Conservation (phyloP, 306 rosid genomes). For the Vigna reflexopilosa region DNA sequence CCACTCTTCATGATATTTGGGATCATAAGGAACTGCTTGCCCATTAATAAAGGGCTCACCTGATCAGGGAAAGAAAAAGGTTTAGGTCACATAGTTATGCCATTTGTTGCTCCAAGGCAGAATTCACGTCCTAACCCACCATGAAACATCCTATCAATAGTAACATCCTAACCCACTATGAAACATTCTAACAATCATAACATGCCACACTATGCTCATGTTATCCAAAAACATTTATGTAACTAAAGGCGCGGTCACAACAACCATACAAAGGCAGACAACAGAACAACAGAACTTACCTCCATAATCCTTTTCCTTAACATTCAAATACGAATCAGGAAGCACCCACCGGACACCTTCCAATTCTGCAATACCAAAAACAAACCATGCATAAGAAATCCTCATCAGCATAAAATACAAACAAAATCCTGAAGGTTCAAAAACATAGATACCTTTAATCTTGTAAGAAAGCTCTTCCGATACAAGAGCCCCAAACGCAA, state of each 20-base stretch:
- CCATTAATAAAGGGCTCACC: slow-evolving; percentile 98
- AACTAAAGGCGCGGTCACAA: too few relatives aligned
- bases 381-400: background rate
- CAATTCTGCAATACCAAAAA: slow-evolving; percentile 60
- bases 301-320: slow-evolving; percentile 90
- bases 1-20: slow-evolving; percentile 95
- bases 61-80: slow-evolving; percentile 45
- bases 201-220: background rate
- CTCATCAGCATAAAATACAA: background rate
- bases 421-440: background rate
- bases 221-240: background rate
- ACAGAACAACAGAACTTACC: slow-evolving; percentile 54
- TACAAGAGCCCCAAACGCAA: slow-evolving; percentile 90
- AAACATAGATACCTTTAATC: slow-evolving; percentile 65
- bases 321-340: slow-evolving; percentile 98
- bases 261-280: slow-evolving; percentile 2
- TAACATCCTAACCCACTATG: background rate
- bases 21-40: slow-evolving; percentile 90
- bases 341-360: slow-evolving; percentile 94
- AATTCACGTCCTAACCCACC: too few relatives aligned
- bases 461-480: slow-evolving; percentile 83
- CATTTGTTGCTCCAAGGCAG: background rate
- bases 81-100: background rate
- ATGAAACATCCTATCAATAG: background rate
- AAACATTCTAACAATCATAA: background rate